phyloP scores from a whole-genome alignment of 2,329 filamentous ascomycete genomes.

The Magnaporthiopsis incrustans region DNA sequence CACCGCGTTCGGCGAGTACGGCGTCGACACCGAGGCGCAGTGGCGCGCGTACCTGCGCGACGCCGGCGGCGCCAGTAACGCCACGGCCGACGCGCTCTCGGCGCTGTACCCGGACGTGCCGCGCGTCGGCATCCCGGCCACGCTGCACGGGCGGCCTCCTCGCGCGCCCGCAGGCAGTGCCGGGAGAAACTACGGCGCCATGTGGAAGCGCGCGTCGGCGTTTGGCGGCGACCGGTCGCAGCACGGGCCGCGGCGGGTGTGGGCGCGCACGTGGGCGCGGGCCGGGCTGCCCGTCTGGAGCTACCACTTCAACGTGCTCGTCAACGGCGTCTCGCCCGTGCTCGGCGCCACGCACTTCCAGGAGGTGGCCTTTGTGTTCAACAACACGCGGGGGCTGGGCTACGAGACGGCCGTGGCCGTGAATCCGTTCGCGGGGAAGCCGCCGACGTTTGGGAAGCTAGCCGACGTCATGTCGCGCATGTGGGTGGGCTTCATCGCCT shows the following conservation, averaged over 20 bases:
- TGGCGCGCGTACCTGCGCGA: constrained; percentile 27
- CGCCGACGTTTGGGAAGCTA: constrained; percentile 31
- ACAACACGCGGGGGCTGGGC: constrained; percentile 40
- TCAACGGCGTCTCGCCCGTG: constrained; percentile 18
- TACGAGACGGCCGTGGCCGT: constrained; percentile 27
- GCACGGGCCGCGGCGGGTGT: constrained; percentile 45
- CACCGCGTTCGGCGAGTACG: constrained; percentile 41
- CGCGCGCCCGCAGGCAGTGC: constrained; percentile 11
- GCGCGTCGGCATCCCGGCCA: constrained; percentile 37
- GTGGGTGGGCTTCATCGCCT: constrained; percentile 43
- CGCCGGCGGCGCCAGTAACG: constrained; percentile 14
- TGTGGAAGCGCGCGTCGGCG: constrained; percentile 48
- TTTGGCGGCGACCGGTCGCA: constrained; percentile 47
- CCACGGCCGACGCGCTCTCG: constrained; percentile 24
- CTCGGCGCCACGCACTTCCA: constrained; percentile 27
- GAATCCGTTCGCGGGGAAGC: constrained; percentile 31
- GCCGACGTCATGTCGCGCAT: constrained; percentile 39
- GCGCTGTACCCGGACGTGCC: constrained; percentile 42
- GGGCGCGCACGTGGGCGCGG: constrained; percentile 31
- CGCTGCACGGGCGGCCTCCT: constrained; percentile 24
- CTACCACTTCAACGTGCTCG: constrained; percentile 37
- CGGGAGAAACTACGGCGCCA: constrained; percentile 25
- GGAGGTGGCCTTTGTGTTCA: constrained; percentile 46
- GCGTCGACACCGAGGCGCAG: constrained; percentile 46
- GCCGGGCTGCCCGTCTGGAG: constrained; percentile 18